Base-by-base conservation (phyloP, 2,329 filamentous ascomycete species). In the Leptosphaerulina australis region DNA sequence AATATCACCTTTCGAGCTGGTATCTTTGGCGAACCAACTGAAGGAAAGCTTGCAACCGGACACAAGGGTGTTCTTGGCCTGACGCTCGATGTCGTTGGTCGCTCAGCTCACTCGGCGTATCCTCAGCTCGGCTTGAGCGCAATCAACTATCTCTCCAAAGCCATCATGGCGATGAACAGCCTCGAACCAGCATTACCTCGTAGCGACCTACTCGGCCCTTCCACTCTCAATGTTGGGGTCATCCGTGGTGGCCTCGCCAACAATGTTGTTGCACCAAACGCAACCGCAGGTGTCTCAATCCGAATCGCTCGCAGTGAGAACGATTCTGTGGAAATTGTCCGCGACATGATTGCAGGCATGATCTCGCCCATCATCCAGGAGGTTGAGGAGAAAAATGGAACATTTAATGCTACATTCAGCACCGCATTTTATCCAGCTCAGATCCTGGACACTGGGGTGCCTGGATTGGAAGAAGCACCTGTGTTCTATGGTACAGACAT, bases 21-120 rank as follows among this genome's bases (percentile, higher is more conserved):
- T 63, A 88, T 92, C 66, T 97, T 97, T 65, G 93, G 93, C 38
- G 93, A 97, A 71, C 93, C 93, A 0, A 97, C 93, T 0, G 90
- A 96, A 66, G 83, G 87, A 59, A 90, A 88, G 71, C 86, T 97
- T 21, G 91, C 90, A 0, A 86, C 88, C 38, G 93, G 93, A 3
- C 93, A 97, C 80, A 97, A 97, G 76, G 93, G 93, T 22, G 86
- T 84, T 43, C 71, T 91, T 2, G 80, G 81, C 30, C 86, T 91
- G 64, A 76, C 79, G 1, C 66, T 97, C 52, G 75, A 76, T 11
- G 88, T 88, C 0, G 79, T 80, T 24, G 93, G 93, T 15, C 85
- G 85, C 55, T 88, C 86, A 0, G 90, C 88, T 0, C 93, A 97
- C 74, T 91, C 87, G 11, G 93, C 91, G 2, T 97, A 97, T 69